Evolutionary conservation across 1,139 yeast genomes (phyloP).

Genomic region (Arxiozyma telluris): DNA sequence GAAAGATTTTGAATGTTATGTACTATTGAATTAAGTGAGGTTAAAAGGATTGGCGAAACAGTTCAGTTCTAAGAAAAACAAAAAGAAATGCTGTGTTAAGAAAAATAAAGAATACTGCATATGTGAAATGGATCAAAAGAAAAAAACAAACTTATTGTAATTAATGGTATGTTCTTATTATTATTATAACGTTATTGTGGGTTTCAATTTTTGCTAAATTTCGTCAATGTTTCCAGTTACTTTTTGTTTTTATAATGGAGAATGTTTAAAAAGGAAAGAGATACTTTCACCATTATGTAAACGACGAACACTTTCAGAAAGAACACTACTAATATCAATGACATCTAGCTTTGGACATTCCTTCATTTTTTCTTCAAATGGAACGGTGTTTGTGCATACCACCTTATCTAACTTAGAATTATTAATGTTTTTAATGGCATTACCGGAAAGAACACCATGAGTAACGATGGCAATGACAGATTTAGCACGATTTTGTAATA

Average conservation of each 20-base stretch:
- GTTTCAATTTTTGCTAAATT: not conserved
- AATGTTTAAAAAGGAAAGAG: slow-evolving; percentile 78
- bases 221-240: not conserved
- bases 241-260: slow-evolving; percentile 36
- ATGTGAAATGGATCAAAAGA: too few species aligned
- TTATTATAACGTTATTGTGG: too few species aligned
- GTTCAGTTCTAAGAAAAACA: not conserved
- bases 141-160: too few species aligned
- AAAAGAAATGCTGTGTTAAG: too few species aligned
- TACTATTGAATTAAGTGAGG: not conserved
- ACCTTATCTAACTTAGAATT: slow-evolving; percentile 68
- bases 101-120: too few species aligned
- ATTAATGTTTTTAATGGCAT: slow-evolving; percentile 77
- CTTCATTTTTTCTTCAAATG: slow-evolving; percentile 67
- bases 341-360: slow-evolving; percentile 69
- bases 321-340: slow-evolving; percentile 77
- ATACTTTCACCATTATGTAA: slow-evolving; percentile 96
- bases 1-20: not conserved
- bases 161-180: too few species aligned
- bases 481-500: slow-evolving; percentile 71
- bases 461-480: slow-evolving; percentile 91
- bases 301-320: slow-evolving; percentile 95
- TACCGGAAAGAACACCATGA: slow-evolving; percentile 86
- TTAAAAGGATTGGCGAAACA: not conserved
- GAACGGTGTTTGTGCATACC: slow-evolving; percentile 92